A percentile compares a stretch with the other conserved stretches of the same genome.
These are phyloP conservation scores for Camellia sinensis DNA, from an alignment of 148 eudicot genomes.

Conservation along the genomic window DNA sequence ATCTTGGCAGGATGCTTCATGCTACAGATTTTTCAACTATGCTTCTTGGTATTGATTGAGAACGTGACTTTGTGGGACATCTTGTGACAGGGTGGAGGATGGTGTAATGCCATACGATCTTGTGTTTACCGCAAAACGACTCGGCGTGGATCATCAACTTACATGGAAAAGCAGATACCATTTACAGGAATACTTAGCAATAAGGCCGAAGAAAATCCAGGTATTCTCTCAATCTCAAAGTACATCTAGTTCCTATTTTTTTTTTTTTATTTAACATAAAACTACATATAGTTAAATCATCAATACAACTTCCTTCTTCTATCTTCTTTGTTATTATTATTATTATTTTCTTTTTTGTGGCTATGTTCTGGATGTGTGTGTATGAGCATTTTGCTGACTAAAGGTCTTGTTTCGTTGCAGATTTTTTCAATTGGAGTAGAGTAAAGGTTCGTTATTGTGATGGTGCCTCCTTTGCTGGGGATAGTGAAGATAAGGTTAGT, in stretches of 20 bases:
- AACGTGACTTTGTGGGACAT: conserved; percentile 2
- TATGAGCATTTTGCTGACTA: conserved; percentile 11
- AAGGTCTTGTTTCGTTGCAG: conserved; percentile 36
- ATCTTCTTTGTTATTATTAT: too few relatives aligned
- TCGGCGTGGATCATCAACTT: conserved; percentile 76
- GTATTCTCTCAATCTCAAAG: conserved; percentile 29
- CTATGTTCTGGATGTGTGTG: background rate
- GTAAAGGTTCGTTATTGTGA: conserved; percentile 93
- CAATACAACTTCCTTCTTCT: background rate
- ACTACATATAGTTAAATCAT: too few relatives aligned
- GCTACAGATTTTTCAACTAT: background rate
- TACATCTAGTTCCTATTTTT: too few relatives aligned
- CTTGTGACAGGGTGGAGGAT: conserved; percentile 90
- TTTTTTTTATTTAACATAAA: too few relatives aligned
- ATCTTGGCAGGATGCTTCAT: background rate
- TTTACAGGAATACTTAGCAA: conserved; percentile 91
- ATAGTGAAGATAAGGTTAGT: conserved; percentile 76
- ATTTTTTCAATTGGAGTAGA: conserved; percentile 97
- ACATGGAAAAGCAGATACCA: conserved; percentile 72
- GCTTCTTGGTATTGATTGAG: background rate
- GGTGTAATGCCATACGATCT: conserved; percentile 75
- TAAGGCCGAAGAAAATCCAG: conserved; percentile 86
- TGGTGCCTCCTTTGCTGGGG: conserved; percentile 96
- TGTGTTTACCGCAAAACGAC: conserved; percentile 87
- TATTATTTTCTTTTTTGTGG: too few relatives aligned